Evolutionary conservation across 768 basidiomycete species (phyloP), one percentile per base, ranked within the genome.

Genomic region (Terana coerulea): DNA sequence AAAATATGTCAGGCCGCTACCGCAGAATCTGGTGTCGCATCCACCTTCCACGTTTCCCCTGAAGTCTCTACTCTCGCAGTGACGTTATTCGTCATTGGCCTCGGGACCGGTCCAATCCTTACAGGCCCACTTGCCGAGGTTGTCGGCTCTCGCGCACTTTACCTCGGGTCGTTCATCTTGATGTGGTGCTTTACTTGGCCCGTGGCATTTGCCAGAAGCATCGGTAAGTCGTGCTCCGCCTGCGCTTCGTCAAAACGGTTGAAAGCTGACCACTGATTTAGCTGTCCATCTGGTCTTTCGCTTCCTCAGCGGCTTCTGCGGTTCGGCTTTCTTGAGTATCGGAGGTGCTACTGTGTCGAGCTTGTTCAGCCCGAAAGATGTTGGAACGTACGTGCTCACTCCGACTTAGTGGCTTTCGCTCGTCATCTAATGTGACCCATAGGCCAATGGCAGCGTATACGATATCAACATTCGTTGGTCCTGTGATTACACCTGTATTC

Each of bases 171-270:
- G 0, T 89, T 83, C 54, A 52, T 67, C 1, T 50, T 78, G 5
- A 81, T 86, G 61, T 78, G 85, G 57, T 56, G 77, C 1, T 75
- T 84, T 46, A 78, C 81, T 12, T 83, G 81, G 55, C 84, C 85
- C 0, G 81, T 88, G 10, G 84, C 86, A 1, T 89, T 91, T 51
- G 76, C 84, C 1, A 79, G 78, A 2, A 75, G 86, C 57, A 72
- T 80, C n/a, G 72, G 83, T 83, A n/a, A n/a, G 77, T n/a, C 65
- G 30, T 33, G 26, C 14, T 45, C 12, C 40, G 24, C 47, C 19
- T 25, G 15, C 3, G 21, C 10, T 19, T 12, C 2, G 14, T 3
- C 17, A n/a, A n/a, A n/a, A n/a, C n/a, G n/a, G 19, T 25, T 5
- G 28, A 1, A 8, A n/a, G n/a, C n/a, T 6, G 30, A 47, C 17